Percentiles rank a stretch among this genome's conserved stretches.
Conservation (phyloP, 495 filamentous ascomycete genomes). For the Penicillium nucicola region DNA sequence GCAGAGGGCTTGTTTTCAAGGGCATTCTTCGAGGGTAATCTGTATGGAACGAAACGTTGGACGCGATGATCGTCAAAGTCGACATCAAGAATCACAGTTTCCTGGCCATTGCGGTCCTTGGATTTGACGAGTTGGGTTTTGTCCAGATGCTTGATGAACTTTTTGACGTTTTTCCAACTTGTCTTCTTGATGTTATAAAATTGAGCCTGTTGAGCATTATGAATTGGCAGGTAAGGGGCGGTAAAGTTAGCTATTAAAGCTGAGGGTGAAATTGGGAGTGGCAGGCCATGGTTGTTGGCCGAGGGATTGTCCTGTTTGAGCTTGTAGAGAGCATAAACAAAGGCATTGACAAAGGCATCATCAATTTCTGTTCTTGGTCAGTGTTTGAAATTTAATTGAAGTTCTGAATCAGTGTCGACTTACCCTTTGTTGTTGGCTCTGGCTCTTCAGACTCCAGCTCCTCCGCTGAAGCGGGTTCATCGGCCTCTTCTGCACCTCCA, state of each 20-base stretch:
- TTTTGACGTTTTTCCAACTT: slow-evolving; percentile 70
- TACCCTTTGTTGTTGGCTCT: slow-evolving; percentile 57
- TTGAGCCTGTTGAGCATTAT: slow-evolving; percentile 50
- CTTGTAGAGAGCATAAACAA: slow-evolving; percentile 60
- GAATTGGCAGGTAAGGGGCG: slow-evolving; percentile 65
- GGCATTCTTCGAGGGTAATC: slow-evolving; percentile 46
- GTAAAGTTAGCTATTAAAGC: slow-evolving; percentile 63
- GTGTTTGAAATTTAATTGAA: not conserved
- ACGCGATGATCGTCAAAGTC: slow-evolving; percentile 59
- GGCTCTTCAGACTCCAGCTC: slow-evolving; percentile 37
- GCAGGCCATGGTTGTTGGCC: slow-evolving; percentile 48
- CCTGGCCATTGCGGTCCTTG: slow-evolving; percentile 65
- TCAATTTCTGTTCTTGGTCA: slow-evolving; percentile 58
- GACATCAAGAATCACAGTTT: slow-evolving; percentile 64
- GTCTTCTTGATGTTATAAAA: slow-evolving; percentile 71
- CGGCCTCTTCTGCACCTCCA: slow-evolving; percentile 21
- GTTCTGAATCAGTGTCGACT: not conserved
- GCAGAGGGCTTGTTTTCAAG: slow-evolving; percentile 32
- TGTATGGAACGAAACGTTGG: slow-evolving; percentile 60
- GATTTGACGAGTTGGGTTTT: slow-evolving; percentile 60
- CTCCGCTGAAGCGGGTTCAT: slow-evolving; percentile 5
- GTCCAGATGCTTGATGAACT: slow-evolving; percentile 70
- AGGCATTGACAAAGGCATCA: slow-evolving; percentile 63
- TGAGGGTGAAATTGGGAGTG: slow-evolving; percentile 63
- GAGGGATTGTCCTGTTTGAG: slow-evolving; percentile 50